These are phyloP conservation scores for Boletus rex-veris DNA, from an alignment of 768 basidiomycete genomes.

Conservation along the genomic window DNA sequence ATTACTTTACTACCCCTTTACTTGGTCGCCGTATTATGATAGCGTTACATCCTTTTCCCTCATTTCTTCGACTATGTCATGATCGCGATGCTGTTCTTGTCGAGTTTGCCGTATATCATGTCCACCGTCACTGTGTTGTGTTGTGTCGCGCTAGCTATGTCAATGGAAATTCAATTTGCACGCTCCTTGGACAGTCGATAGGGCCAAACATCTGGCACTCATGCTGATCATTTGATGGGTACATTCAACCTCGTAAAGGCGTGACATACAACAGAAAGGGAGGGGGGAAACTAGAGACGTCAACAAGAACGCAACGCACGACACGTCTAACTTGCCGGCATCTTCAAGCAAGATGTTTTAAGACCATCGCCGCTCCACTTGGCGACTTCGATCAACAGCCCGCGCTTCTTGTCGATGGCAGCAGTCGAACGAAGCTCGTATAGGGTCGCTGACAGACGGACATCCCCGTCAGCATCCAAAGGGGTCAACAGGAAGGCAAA, in stretches of 20 bases:
- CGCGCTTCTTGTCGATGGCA: slow-evolving; percentile 72
- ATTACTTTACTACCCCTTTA: slow-evolving; percentile 15
- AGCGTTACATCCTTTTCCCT: neutral
- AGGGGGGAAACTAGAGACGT: neutral
- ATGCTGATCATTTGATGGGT: neutral
- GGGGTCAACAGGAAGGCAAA: neutral
- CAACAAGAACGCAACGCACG: neutral
- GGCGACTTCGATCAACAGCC: slow-evolving; percentile 69
- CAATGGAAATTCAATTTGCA: slow-evolving; percentile 12
- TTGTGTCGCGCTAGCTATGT: slow-evolving; percentile 25
- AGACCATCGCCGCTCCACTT: slow-evolving; percentile 87
- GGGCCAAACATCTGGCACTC: too few species aligned
- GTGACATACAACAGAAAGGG: too few species aligned
- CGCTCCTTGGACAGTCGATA: neutral
- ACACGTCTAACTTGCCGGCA: slow-evolving; percentile 52
- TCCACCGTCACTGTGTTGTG: slow-evolving; percentile 24
- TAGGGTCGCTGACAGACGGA: slow-evolving; percentile 51
- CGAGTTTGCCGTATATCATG: slow-evolving; percentile 16
- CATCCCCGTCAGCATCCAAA: neutral
- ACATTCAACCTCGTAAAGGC: neutral
- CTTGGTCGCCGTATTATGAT: slow-evolving; percentile 7
- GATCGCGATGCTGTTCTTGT: slow-evolving; percentile 13
- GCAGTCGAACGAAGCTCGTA: slow-evolving; percentile 77
- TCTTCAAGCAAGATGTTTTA: slow-evolving; percentile 71
- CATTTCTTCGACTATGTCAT: neutral